Evolutionary conservation across 495 filamentous ascomycete genomes (phyloP).

Genomic region (Neurospora africana): DNA sequence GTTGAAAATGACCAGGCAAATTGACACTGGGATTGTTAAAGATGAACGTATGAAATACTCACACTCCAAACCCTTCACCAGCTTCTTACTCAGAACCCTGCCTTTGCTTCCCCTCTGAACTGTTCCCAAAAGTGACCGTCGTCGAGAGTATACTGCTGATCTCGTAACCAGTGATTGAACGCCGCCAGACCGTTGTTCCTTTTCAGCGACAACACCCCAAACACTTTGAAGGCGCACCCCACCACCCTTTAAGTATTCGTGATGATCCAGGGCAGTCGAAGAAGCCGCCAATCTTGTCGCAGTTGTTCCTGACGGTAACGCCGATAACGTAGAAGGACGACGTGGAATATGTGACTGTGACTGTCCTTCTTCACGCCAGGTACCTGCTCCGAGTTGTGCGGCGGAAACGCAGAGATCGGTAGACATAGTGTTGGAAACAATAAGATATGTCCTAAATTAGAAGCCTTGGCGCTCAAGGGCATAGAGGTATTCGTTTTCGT

Average conservation of each 20-base stretch:
- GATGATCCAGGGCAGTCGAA: neutral
- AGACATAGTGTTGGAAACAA: neutral
- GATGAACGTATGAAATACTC: neutral
- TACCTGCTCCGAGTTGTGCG: neutral
- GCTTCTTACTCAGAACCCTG: neutral
- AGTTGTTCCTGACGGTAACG: neutral
- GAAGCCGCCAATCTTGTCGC: neutral
- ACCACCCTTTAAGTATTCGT: neutral
- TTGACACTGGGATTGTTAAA: too few species aligned
- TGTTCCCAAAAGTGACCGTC: neutral
- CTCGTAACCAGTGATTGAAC: neutral
- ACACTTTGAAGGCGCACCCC: neutral
- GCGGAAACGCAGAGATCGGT: neutral
- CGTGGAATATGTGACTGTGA: neutral
- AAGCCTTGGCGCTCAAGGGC: neutral
- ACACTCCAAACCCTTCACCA: neutral
- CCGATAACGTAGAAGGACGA: neutral
- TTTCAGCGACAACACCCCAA: neutral
- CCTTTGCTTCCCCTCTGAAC: neutral
- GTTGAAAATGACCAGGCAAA: neutral
- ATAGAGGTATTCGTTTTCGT: neutral
- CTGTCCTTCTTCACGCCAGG: neutral
- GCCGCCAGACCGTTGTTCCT: neutral
- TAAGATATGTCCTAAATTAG: neutral
- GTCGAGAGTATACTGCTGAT: neutral